Evolutionary conservation across 225 moss, liverwort and hornwort species (phyloP).

Genomic region (Straminergon stramineum): DNA sequence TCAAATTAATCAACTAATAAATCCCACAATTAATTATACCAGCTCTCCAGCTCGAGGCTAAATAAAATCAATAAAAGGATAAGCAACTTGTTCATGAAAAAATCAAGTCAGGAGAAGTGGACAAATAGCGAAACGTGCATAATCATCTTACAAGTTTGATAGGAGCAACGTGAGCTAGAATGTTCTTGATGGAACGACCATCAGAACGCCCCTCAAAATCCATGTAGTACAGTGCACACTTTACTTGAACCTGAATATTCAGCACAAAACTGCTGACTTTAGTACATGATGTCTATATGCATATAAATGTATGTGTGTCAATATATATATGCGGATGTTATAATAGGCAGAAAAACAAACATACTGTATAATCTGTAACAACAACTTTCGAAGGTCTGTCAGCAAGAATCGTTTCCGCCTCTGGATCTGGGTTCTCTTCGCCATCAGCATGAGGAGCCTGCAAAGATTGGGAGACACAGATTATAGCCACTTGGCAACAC

Average conservation of each 20-base stretch:
- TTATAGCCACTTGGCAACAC: background rate
- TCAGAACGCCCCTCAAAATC: slow-evolving; percentile 99
- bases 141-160: slow-evolving; percentile 67
- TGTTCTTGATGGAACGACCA: slow-evolving; percentile 94
- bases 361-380: slow-evolving; percentile 63
- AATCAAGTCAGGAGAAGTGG: background rate
- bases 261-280: background rate
- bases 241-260: slow-evolving; percentile 71
- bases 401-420: slow-evolving; percentile 61
- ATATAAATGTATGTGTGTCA: background rate
- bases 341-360: background rate
- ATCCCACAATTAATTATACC: background rate
- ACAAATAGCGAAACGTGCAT: background rate
- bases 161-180: slow-evolving; percentile 91
- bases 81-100: background rate
- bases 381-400: slow-evolving; percentile 98
- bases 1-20: background rate
- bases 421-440: slow-evolving; percentile 68
- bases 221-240: slow-evolving; percentile 80
- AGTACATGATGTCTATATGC: background rate
- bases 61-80: background rate
- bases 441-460: slow-evolving; percentile 52
- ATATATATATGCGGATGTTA: background rate
- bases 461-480: background rate
- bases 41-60: background rate